Percentiles rank a stretch among this genome's conserved stretches.
Conservation (phyloP, 2,329 filamentous ascomycete species). For the Aphanocladium album region DNA sequence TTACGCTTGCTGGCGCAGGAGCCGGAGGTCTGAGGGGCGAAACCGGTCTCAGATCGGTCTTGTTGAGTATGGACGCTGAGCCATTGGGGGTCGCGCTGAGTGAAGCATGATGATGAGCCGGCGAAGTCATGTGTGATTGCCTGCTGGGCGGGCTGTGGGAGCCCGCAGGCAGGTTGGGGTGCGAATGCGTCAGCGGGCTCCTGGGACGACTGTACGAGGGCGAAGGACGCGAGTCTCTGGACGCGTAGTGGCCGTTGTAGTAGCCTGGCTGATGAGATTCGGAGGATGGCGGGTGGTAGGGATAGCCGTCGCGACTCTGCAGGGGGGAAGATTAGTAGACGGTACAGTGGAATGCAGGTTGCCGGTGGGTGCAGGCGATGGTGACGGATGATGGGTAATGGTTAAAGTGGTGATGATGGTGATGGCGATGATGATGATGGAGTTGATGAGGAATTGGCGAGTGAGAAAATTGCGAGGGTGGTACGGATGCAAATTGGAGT, state of each 20-base stretch:
- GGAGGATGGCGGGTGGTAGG: conserved; percentile 35
- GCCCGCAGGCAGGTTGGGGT: conserved; percentile 38
- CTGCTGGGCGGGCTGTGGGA: conserved; percentile 39
- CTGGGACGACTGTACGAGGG: conserved; percentile 40
- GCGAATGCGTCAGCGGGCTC: conserved; percentile 48
- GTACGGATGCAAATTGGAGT: not conserved
- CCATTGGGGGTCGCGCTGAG: conserved; percentile 38
- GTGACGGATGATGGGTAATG: conserved; percentile 13
- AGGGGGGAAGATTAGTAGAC: conserved; percentile 18
- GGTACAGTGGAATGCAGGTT: conserved; percentile 22
- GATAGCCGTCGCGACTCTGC: conserved; percentile 50
- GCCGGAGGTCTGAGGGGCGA: conserved; percentile 36
- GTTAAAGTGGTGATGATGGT: conserved; percentile 17
- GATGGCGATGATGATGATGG: not conserved
- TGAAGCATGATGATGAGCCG: conserved; percentile 40
- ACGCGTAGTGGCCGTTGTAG: conserved; percentile 45
- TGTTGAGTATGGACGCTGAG: conserved; percentile 31
- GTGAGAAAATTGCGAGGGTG: conserved; percentile 2
- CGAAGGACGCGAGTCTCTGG: conserved; percentile 26
- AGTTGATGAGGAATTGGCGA: conserved; percentile 3
- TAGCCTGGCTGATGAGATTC: conserved; percentile 41
- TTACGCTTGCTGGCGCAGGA: conserved; percentile 31
- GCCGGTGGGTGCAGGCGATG: not conserved
- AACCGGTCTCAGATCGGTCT: conserved; percentile 36
- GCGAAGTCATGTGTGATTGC: conserved; percentile 42